phyloP scores from a whole-genome alignment of 1,284 basidiomycete species.

The Sporisorium graminicola region DNA sequence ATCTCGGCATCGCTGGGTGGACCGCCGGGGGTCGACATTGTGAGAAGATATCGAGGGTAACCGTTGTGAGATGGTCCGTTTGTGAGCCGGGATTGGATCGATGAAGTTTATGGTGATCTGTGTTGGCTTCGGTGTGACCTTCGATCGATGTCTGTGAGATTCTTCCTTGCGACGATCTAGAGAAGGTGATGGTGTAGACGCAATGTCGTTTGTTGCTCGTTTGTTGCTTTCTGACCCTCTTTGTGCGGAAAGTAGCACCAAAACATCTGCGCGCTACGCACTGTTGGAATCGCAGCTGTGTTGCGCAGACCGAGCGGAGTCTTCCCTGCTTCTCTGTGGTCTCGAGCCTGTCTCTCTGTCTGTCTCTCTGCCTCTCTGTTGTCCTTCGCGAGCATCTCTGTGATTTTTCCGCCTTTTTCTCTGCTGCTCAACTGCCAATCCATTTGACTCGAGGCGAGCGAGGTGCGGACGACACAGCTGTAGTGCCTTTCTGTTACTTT shows the following conservation, averaged over 20 bases:
- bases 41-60: not conserved
- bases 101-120: not conserved
- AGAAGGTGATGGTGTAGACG: not conserved
- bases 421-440: slow-evolving; percentile 18
- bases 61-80: not conserved
- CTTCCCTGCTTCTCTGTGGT: not conserved
- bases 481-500: slow-evolving; percentile 22
- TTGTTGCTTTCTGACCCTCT: too few relatives aligned
- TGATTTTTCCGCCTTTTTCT: not conserved
- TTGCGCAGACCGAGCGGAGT: not conserved
- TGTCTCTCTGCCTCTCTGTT: not conserved
- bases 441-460: not conserved
- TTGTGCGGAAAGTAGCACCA: not conserved
- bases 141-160: not conserved
- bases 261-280: not conserved
- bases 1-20: slow-evolving; percentile 48
- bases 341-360: not conserved
- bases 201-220: not conserved
- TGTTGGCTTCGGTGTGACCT: not conserved
- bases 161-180: too few relatives aligned
- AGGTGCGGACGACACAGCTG: slow-evolving; percentile 23
- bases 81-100: not conserved
- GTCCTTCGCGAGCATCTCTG: not conserved
- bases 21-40: slow-evolving; percentile 51
- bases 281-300: not conserved